These are phyloP conservation scores for Peronospora farinosa DNA, from an alignment of 352 stramenopile species.

Conservation along the genomic window DNA sequence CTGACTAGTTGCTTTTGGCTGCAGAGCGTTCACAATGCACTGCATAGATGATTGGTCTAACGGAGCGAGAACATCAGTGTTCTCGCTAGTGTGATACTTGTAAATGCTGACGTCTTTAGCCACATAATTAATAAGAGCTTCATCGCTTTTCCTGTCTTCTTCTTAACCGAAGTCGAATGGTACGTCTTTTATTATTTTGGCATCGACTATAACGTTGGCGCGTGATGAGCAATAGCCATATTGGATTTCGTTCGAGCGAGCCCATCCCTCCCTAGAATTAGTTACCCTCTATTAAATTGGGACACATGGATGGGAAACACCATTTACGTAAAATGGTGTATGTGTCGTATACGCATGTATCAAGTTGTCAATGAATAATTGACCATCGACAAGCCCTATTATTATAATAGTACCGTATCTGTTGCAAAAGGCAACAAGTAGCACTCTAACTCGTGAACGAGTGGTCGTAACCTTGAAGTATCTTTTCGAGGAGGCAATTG, in stretches of 20 bases:
- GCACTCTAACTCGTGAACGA: not conserved
- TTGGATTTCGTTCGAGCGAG: not conserved
- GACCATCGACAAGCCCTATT: not conserved
- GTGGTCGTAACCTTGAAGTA: not conserved
- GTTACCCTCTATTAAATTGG: not conserved
- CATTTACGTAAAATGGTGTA: not conserved
- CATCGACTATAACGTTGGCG: no score
- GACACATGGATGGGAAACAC: not conserved
- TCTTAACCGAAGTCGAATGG: no score
- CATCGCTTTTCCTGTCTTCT: no score
- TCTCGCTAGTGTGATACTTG: no score
- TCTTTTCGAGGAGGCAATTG: not conserved
- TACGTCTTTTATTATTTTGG: no score
- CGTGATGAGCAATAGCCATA: not conserved
- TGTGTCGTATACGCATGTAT: not conserved
- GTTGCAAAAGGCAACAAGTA: no score
- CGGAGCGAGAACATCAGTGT: not conserved
- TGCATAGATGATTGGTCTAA: not conserved
- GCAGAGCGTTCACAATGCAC: not conserved
- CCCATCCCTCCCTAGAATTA: not conserved
- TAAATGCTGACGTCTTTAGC: no score
- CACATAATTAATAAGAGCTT: no score
- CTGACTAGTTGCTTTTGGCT: not conserved
- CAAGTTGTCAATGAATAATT: not conserved
- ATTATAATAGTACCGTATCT: no score